Base-by-base conservation (phyloP, 1,139 yeast species). In the Diutina ranongensis region DNA sequence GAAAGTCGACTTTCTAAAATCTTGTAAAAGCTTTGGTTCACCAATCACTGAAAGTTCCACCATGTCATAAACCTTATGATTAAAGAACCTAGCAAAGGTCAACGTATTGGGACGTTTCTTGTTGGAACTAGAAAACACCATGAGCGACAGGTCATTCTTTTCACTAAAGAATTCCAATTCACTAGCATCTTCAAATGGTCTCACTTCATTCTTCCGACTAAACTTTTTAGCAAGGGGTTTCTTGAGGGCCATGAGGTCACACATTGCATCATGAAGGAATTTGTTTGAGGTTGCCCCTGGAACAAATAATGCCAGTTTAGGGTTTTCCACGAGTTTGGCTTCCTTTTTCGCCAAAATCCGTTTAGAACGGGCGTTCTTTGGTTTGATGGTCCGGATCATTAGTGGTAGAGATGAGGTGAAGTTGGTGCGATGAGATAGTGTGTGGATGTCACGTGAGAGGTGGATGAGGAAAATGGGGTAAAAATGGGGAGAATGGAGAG, bases 341-440 rank as follows among this genome's bases (percentile, higher is more conserved):
- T 87, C 96, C 55, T 78, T 82, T 57, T 84, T 83, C 50, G 89
- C 95, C 55, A 89, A 63, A 13, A 95, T 97, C 63, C 99, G 80
- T 70, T 94, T 94, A 47, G 97, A 78, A 60, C 98, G 87, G 49
- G 97, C 97, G 60, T 83, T 92, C 67, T 88, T 89, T 44, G 99
- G 97, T 54, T 71, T 71, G 42, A 38, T 38, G 21, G 42, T 38
- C 12, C 42, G 31, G 18, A 38, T 38, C 42, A 38, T 38, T 27
- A 20, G 20, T 15, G 15, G 27, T 7, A 12, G 15, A 13, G 10
- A 22, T 20, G 40, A 27, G 40, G 21, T 35, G 40, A 20, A 28
- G n/a, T 10, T 27, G 27, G 15, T 4, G 15, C 15, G 34, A 31
- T 31, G 34, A 31, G 34, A 7, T 7, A 10, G 28, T 25, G 28